Percentiles rank a stretch among this genome's conserved stretches.
Conservation (phyloP, 2,329 filamentous ascomycete species). For the Aspergillus pseudoglaucus region DNA sequence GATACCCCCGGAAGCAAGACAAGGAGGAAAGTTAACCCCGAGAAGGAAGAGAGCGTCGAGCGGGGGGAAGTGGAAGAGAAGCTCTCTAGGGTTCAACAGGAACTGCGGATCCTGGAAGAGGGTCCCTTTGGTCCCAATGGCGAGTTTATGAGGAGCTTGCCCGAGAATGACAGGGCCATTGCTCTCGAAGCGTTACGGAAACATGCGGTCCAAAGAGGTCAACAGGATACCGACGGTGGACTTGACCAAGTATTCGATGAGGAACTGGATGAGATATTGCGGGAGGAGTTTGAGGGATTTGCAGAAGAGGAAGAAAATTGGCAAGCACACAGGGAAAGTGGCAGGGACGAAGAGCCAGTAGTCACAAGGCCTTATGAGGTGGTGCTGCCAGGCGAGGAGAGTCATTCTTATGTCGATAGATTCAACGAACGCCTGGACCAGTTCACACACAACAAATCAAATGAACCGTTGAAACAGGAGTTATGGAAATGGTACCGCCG, state of each 20-base stretch:
- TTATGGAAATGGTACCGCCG: slow-evolving; percentile 47
- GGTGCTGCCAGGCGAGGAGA: slow-evolving; percentile 25
- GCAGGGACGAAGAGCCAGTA: slow-evolving; percentile 12
- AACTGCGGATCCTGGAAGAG: slow-evolving; percentile 34
- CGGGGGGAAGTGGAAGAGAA: slow-evolving; percentile 30
- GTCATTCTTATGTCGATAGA: slow-evolving; percentile 33
- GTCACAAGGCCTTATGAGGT: slow-evolving; percentile 25
- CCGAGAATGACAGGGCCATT: slow-evolving; percentile 35
- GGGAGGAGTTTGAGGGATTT: slow-evolving; percentile 32
- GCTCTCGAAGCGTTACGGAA: slow-evolving; percentile 38
- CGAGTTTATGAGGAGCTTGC: slow-evolving; percentile 37
- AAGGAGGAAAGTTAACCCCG: slow-evolving; percentile 31
- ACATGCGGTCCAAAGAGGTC: slow-evolving; percentile 32
- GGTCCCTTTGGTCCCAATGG: slow-evolving; percentile 40
- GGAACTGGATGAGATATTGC: slow-evolving; percentile 36
- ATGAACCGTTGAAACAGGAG: slow-evolving; percentile 27
- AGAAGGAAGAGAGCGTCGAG: slow-evolving; percentile 34
- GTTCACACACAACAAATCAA: slow-evolving; percentile 20
- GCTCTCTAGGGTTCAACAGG: slow-evolving; percentile 34
- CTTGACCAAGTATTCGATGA: slow-evolving; percentile 36
- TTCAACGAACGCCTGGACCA: slow-evolving; percentile 35
- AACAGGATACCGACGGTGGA: slow-evolving; percentile 15
- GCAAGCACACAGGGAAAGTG: slow-evolving; percentile 19
- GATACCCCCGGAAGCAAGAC: slow-evolving; percentile 29
- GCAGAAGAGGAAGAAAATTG: slow-evolving; percentile 32